Base-by-base conservation (phyloP, 1,284 basidiomycete species). In the Mycosarcoma mackinlayi region DNA sequence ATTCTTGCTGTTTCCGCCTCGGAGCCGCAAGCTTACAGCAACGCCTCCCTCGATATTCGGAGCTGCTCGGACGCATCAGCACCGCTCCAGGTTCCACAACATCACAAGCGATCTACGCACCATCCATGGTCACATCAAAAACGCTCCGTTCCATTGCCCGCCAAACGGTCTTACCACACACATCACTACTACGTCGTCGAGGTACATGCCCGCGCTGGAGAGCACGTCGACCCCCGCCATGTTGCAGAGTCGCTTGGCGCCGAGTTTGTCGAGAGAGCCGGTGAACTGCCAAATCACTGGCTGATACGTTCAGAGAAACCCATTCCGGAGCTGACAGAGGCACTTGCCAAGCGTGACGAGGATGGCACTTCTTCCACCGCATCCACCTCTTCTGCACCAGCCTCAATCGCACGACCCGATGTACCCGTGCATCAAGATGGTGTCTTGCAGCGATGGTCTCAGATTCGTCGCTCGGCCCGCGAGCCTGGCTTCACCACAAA, bases 141-240 rank as follows among this genome's bases (percentile, higher is more conserved):
- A 21, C 61, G 62, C 28, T 45, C 57, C 23, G 66, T 75, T 16
- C 50, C 73, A 5, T 63, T 75, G 14, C 75, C 81, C 45, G 56
- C 59, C 10, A 78, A 76, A 63, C 74, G 83, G 18, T 70, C 74
- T 3, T 94, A 98, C 83, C 84, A 87, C 72, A 89, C 91, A 8
- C 91, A 98, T 84, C 87, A 91, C 75, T 98, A 99, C 85, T 95
- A 94, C 85, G 90, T 93, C 62, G 83, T 95, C 24, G 90, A 93
- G 82, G 88, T 92, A 80, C 84, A 87, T 73, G 87, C 90, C 47
- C 78, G 79, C 7, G 81, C 84, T 45, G 75, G 67, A 66, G 23
- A 85, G 85, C 33, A 85, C 86, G 63, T 87, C 2, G 65, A 72
- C 18, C 77, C 75, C 1, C 49, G 66, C 24, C 75, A 82, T 9